These are phyloP conservation scores for Jaltomata sinuosa DNA, from an alignment of 257 asterid genomes.

Conservation along the genomic window DNA sequence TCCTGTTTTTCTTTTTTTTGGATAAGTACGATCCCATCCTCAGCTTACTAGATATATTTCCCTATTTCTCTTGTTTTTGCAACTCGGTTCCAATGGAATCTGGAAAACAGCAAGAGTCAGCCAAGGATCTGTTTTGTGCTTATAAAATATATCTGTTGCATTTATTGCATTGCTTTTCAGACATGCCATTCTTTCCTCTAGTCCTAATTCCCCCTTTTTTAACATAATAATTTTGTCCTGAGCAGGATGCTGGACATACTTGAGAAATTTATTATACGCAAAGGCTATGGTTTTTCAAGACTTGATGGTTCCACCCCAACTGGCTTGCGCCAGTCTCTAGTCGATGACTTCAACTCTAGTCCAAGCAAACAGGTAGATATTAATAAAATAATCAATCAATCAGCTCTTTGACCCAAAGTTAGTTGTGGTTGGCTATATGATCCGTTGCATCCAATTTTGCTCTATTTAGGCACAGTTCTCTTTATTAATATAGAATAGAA, in stretches of 20 bases:
- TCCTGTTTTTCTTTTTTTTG: not conserved
- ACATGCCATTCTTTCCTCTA: not conserved
- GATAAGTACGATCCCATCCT: not conserved
- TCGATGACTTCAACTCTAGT: conserved; percentile 83
- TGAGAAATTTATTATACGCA: conserved; percentile 85
- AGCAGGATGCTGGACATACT: conserved; percentile 92
- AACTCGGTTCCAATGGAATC: not conserved
- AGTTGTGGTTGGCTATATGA: not conserved
- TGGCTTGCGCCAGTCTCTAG: conserved; percentile 74
- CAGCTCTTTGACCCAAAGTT: not conserved
- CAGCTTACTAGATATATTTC: not conserved
- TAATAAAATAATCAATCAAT: not conserved
- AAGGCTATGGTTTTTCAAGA: conserved; percentile 83
- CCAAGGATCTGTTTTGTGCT: not conserved
- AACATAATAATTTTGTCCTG: not conserved
- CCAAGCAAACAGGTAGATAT: conserved; percentile 87
- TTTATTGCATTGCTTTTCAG: not conserved
- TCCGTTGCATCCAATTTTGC: not conserved
- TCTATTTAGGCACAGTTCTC: not conserved
- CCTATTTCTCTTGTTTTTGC: not conserved
- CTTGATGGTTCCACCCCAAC: conserved; percentile 94
- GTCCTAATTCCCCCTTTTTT: not conserved
- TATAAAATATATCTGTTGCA: not conserved
- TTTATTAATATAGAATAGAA: not conserved
- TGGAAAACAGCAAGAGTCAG: not conserved